Percentiles rank a stretch among this genome's conserved stretches.
These are phyloP conservation scores for Apiotrichum brassicae DNA, from an alignment of 1,284 basidiomycete genomes.

Conservation along the genomic window DNA sequence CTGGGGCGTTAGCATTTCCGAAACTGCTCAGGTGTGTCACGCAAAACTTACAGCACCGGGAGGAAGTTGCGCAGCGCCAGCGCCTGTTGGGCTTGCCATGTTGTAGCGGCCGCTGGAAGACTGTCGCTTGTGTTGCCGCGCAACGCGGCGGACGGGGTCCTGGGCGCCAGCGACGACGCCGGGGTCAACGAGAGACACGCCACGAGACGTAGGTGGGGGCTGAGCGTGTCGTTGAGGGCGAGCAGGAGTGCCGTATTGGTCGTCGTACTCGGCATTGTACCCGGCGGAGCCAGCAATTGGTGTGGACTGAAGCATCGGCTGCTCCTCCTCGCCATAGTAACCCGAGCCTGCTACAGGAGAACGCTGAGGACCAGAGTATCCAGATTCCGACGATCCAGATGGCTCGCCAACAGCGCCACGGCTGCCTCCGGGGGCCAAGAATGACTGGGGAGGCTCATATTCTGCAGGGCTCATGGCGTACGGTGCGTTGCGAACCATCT, in stretches of 20 bases:
- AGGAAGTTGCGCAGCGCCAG: slow-evolving; percentile 15
- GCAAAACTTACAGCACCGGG: slow-evolving; percentile 12
- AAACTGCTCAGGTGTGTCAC: too few relatives aligned
- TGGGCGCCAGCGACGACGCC: slow-evolving; percentile 74
- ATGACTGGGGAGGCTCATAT: slow-evolving; percentile 51
- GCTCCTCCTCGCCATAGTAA: slow-evolving; percentile 50
- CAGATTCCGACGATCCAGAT: slow-evolving; percentile 40
- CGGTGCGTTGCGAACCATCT: slow-evolving; percentile 40
- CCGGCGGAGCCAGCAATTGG: slow-evolving; percentile 27
- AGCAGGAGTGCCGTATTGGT: slow-evolving; percentile 8
- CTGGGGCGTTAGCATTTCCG: too few relatives aligned
- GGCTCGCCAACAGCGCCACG: slow-evolving; percentile 41
- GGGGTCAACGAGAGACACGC: slow-evolving; percentile 66
- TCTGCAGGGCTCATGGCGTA: slow-evolving; percentile 61
- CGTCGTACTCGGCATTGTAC: slow-evolving; percentile 16
- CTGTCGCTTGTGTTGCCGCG: slow-evolving; percentile 25
- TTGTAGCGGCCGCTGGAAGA: slow-evolving; percentile 21
- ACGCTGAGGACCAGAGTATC: slow-evolving; percentile 12
- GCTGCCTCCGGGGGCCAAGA: slow-evolving; percentile 16
- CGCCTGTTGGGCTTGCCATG: slow-evolving; percentile 10
- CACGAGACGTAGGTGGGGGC: slow-evolving; percentile 49
- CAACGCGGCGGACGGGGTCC: slow-evolving; percentile 41
- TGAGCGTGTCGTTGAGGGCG: slow-evolving; percentile 14
- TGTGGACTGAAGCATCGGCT: slow-evolving; percentile 49
- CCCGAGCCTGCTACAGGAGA: not conserved